Base-by-base conservation (phyloP, 208 protist species). In the Vickermania ingenoplastis region DNA sequence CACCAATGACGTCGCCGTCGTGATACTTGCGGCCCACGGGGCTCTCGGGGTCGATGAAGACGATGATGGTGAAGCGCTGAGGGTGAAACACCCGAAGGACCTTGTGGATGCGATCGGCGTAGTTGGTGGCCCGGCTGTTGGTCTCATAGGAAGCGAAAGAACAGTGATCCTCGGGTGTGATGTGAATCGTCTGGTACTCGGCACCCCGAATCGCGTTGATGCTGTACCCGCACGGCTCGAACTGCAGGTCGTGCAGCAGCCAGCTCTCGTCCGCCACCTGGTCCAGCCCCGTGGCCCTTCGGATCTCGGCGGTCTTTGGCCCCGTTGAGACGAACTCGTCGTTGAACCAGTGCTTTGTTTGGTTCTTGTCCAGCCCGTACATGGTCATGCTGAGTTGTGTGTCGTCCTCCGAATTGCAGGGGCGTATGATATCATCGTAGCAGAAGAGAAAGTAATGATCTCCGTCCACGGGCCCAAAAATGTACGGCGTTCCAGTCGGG, bases 71-170 rank as follows among this genome's bases (percentile, higher is more conserved):
- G 71, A 94, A 94, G 28, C 88, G 82, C 71, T 81, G 66, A 24
- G 88, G 88, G 0, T 73, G 53, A 53, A 94, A 94, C 0, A 91
- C 84, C 31, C 73, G 59, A 23, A 92, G 71, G 4, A 92, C 82
- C 41, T 73, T 86, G 7, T 57, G 30, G 49, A 91, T 75, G 7
- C 80, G 71, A 28, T 75, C 76, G 13, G 67, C 65, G 70, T 88
- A 90, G 63, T 91, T 82, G 3, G 62, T 69, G 4, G 70, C 79
- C 4, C 65, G 67, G 30, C 61, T 79, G 77, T 97, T 97, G 21
- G 95, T 98, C 65, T 98, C 93, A 75, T 96, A 98, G 14, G 83
- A 94, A 14, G 86, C 95, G 63, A 96, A 98, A 24, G 79, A 93
- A 74, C 88, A 97, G 69, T 94, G 80, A 28, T 83, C 69, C 67